Conservation (phyloP, 768 basidiomycete species). For the Pleurotus platypus region DNA sequence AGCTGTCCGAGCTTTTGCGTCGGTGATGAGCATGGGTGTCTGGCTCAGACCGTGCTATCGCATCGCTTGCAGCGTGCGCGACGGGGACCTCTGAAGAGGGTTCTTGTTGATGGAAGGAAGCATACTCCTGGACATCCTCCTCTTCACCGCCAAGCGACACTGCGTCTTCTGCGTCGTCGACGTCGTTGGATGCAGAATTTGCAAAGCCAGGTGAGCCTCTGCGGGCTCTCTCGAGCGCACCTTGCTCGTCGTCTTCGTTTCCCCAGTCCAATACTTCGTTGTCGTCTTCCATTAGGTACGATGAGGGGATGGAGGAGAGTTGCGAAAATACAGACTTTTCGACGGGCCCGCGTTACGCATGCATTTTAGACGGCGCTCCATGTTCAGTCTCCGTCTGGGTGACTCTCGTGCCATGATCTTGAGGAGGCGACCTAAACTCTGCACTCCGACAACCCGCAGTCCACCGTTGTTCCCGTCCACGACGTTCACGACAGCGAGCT, state of each 20-base stretch:
- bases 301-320: conserved; percentile 13
- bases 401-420: too few species aligned
- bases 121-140: conserved; percentile 51
- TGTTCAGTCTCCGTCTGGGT: too few species aligned
- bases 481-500: background rate
- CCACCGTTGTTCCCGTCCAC: too few species aligned
- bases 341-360: conserved; percentile 13
- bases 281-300: conserved; percentile 55
- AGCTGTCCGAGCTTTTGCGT: background rate
- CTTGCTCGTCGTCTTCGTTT: conserved; percentile 40
- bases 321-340: too few species aligned
- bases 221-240: conserved; percentile 8
- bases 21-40: background rate
- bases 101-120: conserved; percentile 25
- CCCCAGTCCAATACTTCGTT: conserved; percentile 71
- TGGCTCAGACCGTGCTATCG: background rate
- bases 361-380: background rate
- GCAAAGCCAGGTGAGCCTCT: conserved; percentile 5
- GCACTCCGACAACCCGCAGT: background rate
- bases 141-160: conserved; percentile 75
- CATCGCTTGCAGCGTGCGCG: background rate
- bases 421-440: background rate
- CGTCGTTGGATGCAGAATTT: conserved; percentile 31
- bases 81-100: background rate
- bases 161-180: conserved; percentile 51